Conservation (phyloP, 2,329 filamentous ascomycete genomes). For the Aaosphaeria pasadenensis region DNA sequence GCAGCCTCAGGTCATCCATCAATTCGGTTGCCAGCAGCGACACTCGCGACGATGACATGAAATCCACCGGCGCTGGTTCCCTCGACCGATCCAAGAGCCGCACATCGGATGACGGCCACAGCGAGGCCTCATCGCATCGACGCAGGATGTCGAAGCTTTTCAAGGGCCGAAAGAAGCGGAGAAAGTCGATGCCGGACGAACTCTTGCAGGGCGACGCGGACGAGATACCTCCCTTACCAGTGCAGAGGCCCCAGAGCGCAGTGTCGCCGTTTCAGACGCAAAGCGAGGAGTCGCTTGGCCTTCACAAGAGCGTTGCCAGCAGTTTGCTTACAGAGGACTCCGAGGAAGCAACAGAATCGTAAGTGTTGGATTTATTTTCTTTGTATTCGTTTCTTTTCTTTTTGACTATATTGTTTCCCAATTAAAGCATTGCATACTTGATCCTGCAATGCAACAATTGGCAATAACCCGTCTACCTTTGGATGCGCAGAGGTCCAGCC, state of each 20-base stretch:
- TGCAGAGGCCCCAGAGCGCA: conserved; percentile 10
- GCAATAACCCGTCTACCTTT: too few species aligned
- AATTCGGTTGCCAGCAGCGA: conserved; percentile 32
- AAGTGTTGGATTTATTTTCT: conserved; percentile 27
- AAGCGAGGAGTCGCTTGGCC: conserved; percentile 42
- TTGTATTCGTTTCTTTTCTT: too few species aligned
- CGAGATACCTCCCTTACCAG: conserved; percentile 20
- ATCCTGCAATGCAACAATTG: too few species aligned
- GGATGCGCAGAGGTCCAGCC: too few species aligned
- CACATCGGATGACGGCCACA: conserved; percentile 38
- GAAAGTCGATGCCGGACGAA: conserved; percentile 29
- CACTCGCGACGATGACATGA: conserved; percentile 18
- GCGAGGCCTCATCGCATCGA: conserved; percentile 38
- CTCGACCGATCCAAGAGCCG: conserved; percentile 40
- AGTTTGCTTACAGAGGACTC: conserved; percentile 52
- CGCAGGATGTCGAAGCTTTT: conserved; percentile 54
- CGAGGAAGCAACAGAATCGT: conserved; percentile 43
- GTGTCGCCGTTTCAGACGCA: conserved; percentile 1
- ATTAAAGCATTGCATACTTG: too few species aligned
- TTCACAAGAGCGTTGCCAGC: conserved; percentile 45
- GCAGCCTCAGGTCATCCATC: conserved; percentile 25
- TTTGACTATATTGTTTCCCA: too few species aligned
- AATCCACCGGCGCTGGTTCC: conserved; percentile 36
- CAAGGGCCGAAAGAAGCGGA: conserved; percentile 43
- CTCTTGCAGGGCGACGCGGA: conserved; percentile 17